Conservation (phyloP, 371 early-diverging fungal species). For the Saksenaea oblongispora region DNA sequence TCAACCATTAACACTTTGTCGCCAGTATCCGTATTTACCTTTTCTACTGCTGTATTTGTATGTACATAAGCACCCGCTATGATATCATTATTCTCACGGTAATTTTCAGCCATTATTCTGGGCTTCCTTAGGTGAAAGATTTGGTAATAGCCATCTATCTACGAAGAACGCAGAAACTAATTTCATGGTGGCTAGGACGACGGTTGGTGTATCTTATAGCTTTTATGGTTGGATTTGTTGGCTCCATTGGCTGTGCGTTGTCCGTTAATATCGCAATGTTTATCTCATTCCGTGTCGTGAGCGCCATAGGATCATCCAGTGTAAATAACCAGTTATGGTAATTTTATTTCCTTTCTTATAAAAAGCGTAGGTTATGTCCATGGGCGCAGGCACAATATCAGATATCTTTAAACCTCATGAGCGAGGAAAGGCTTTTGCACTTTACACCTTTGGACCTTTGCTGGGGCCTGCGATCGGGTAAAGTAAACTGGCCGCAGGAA, state of each 20-base stretch:
- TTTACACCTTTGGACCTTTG: slow-evolving; percentile 38
- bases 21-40: too few species aligned
- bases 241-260: slow-evolving; percentile 5
- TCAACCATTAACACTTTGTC: too few species aligned
- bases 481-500: too few species aligned
- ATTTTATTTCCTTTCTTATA: background rate
- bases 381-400: slow-evolving; percentile 47
- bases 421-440: slow-evolving; percentile 41
- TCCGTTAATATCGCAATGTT: slow-evolving; percentile 10
- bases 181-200: slow-evolving; percentile 9
- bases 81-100: too few species aligned
- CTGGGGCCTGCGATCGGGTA: slow-evolving; percentile 14
- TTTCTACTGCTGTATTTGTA: too few species aligned
- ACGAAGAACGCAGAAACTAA: too few species aligned
- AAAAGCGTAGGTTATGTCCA: slow-evolving; percentile 29
- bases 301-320: slow-evolving; percentile 18
- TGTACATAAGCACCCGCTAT: too few species aligned
- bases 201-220: slow-evolving; percentile 22
- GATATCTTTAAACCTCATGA: slow-evolving; percentile 43
- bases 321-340: background rate
- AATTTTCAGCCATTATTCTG: too few species aligned
- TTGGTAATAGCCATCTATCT: too few species aligned
- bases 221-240: slow-evolving; percentile 10
- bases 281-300: slow-evolving; percentile 6
- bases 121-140: too few species aligned